Conservation (phyloP, 1,139 yeast genomes). For the Candida tropicalis region DNA sequence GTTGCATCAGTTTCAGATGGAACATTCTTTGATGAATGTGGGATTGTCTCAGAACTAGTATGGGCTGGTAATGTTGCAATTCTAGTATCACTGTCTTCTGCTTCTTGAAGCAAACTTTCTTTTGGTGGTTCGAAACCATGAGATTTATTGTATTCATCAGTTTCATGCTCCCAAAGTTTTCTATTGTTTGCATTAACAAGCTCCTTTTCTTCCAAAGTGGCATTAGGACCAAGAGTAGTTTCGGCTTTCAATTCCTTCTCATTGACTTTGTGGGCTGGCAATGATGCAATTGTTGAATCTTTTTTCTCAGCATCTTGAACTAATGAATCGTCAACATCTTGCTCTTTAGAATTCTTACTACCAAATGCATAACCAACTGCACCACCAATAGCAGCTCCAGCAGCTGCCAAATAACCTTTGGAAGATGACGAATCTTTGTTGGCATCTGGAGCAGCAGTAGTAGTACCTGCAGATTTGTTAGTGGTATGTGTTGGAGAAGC, state of each 20-base stretch:
- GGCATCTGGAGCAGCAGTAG: not conserved
- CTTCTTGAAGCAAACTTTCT: constrained; percentile 31
- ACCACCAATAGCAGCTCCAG: constrained; percentile 16
- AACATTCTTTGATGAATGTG: no score
- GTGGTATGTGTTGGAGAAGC: no score
- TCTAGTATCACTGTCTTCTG: constrained; percentile 26
- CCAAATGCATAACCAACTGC: constrained; percentile 15
- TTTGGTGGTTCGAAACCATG: constrained; percentile 27
- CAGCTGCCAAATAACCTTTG: constrained; percentile 10
- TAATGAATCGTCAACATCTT: constrained; percentile 22
- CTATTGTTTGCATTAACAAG: constrained; percentile 7
- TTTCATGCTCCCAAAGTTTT: constrained; percentile 22
- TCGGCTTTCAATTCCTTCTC: constrained; percentile 8
- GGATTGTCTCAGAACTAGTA: constrained; percentile 10
- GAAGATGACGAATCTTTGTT: not conserved
- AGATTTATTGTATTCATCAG: constrained; percentile 30
- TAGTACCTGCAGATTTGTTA: not conserved
- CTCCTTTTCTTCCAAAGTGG: constrained; percentile 7
- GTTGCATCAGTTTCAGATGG: not conserved
- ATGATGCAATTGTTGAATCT: constrained; percentile 24
- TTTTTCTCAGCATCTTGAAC: constrained; percentile 31
- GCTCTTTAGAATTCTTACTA: constrained; percentile 12
- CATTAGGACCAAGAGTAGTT: constrained; percentile 1
- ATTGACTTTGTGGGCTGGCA: constrained; percentile 19
- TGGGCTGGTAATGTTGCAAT: constrained; percentile 20